Conservation (phyloP, 768 basidiomycete genomes). For the Calocera cornea region DNA sequence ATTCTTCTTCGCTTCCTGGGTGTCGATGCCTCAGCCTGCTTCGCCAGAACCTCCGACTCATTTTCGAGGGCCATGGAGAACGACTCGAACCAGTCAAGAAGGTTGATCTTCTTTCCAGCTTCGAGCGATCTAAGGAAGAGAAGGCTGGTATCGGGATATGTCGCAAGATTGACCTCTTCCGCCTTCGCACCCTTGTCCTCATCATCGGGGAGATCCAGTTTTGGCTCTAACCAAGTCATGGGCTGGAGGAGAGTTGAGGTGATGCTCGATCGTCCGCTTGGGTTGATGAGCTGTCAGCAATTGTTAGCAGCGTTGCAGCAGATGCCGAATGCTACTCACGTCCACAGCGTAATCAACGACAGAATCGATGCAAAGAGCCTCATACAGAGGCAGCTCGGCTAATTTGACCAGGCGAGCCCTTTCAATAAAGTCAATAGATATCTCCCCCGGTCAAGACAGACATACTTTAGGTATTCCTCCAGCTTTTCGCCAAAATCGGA, state of each 20-base stretch:
- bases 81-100: slow-evolving; percentile 78
- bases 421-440: not conserved
- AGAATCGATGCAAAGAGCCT: not conserved
- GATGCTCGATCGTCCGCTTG: slow-evolving; percentile 48
- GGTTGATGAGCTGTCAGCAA: slow-evolving; percentile 45
- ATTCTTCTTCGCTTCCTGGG: slow-evolving; percentile 29
- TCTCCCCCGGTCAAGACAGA: not conserved
- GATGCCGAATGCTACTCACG: not conserved
- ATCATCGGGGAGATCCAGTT: not conserved
- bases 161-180: not conserved
- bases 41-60: slow-evolving; percentile 27
- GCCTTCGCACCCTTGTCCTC: slow-evolving; percentile 27
- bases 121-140: slow-evolving; percentile 64
- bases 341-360: not conserved
- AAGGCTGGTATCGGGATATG: slow-evolving; percentile 53
- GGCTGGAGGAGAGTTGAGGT: slow-evolving; percentile 50
- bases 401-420: not conserved
- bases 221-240: slow-evolving; percentile 31
- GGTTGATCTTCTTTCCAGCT: slow-evolving; percentile 69
- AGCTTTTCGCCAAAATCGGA: not conserved
- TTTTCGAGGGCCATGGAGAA: slow-evolving; percentile 54
- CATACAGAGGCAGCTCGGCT: not conserved
- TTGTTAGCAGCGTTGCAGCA: not conserved
- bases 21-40: slow-evolving; percentile 16
- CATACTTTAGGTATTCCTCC: not conserved